Evolutionary conservation across 306 rosid species (phyloP).

Genomic region (Dicorynia guianensis): DNA sequence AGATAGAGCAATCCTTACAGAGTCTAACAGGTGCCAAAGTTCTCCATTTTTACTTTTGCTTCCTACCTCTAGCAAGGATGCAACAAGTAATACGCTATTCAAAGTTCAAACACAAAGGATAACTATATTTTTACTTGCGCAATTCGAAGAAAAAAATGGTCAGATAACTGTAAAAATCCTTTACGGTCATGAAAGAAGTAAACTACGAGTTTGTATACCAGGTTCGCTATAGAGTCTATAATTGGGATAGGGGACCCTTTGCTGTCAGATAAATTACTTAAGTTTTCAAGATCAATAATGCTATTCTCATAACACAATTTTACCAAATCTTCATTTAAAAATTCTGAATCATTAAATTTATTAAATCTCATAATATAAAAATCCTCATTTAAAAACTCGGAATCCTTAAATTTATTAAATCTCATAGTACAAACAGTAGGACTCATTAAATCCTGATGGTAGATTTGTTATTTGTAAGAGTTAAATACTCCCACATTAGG

Average conservation of each 20-base stretch:
- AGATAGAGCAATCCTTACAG: conserved; percentile 94
- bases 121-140: neutral
- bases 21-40: conserved; percentile 79
- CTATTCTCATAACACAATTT: too few relatives aligned
- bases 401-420: too few relatives aligned
- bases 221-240: neutral
- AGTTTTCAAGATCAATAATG: conserved; percentile 20
- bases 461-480: too few relatives aligned
- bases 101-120: neutral
- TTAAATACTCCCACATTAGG: too few relatives aligned
- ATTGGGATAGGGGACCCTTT: neutral
- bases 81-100: neutral
- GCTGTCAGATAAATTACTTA: conserved; percentile 15
- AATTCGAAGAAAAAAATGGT: conserved; percentile 13
- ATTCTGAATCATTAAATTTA: too few relatives aligned
- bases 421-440: too few relatives aligned
- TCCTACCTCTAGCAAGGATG: conserved; percentile 26
- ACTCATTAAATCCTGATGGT: too few relatives aligned
- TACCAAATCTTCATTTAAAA: too few relatives aligned
- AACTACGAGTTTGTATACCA: neutral
- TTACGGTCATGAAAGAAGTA: neutral
- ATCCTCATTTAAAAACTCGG: too few relatives aligned
- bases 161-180: neutral
- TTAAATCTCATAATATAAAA: too few relatives aligned
- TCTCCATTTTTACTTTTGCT: conserved; percentile 3